Base-by-base conservation (phyloP, 441 rosid genomes). In the Biscutella laevigata region DNA sequence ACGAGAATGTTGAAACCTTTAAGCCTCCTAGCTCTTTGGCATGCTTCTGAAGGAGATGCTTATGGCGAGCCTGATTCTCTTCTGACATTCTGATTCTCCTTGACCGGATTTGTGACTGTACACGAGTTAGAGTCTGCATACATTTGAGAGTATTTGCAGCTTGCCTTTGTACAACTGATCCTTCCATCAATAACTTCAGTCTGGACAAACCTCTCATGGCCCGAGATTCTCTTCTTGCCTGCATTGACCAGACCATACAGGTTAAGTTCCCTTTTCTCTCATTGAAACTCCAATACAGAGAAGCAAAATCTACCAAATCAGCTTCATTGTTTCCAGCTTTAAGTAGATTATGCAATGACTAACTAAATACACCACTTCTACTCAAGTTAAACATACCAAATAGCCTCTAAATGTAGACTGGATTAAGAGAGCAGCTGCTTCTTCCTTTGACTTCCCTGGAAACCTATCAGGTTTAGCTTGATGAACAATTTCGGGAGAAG, bases 31-130 rank as follows among this genome's bases (percentile, higher is more conserved):
- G 68, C 74, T 88, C 91, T 62, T 77, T 80, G 2, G 84, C 96
- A 61, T 86, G 96, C 63, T 91, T 88, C 48, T 92, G 94, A 53
- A 82, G 59, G 26, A 88, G 82, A 61, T 83, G 98, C 38, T 74
- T 79, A 69, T 83, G 98, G 15, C 88, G 82, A 55, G 85, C 83
- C 47, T 82, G 95, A 62, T 83, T 92, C 79, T 92, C 98, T 74
- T 92, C 95, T 6, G 75, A 66, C 94, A 88, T 82, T 57, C 82
- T 73, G 53, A 78, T 57, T 59, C 98, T 92, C 68, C 91, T 73
- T 5, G 72, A 61, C 14, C 69, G 79, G 70, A 92, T 81, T 57
- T 85, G 91, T 57, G 91, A 75, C 62, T 85, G 98, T 55, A 88
- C 80, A 12, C 88, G 82, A 15, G 94, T 67, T 15, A 85, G 74